phyloP scores from a whole-genome alignment of 345 rosid species.

The Heritiera fomes region DNA sequence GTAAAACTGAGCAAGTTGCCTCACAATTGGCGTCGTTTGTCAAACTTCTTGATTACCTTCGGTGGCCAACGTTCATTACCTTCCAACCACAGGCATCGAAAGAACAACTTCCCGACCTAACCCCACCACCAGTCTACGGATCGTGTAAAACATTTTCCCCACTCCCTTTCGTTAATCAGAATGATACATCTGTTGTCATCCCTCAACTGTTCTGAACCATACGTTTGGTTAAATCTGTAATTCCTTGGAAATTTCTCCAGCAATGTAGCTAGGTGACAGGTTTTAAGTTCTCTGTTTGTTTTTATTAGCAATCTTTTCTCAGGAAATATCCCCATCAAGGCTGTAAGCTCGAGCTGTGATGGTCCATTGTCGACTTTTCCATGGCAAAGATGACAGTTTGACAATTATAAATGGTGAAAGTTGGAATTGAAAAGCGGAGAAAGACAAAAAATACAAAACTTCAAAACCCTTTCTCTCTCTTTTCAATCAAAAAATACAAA shows the following conservation, averaged over 20 bases:
- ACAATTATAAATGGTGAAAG: background rate
- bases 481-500: too few relatives aligned
- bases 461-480: background rate
- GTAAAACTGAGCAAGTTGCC: conserved; percentile 4
- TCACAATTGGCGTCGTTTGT: background rate
- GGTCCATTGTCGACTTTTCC: conserved; percentile 2
- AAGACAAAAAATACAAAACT: background rate
- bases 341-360: background rate
- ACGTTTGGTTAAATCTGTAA: background rate
- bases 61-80: background rate
- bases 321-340: background rate
- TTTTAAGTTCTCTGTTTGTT: background rate
- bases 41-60: background rate
- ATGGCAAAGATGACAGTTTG: background rate
- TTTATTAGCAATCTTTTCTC: background rate
- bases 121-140: too few relatives aligned
- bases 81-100: conserved; percentile 1
- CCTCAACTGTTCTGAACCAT: background rate
- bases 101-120: background rate
- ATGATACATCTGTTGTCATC: background rate
- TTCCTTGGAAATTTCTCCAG: background rate
- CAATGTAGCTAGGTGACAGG: background rate
- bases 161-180: background rate
- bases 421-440: background rate
- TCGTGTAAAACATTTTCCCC: too few relatives aligned